These are phyloP conservation scores for Chaetomium cochliodes DNA, from an alignment of 495 filamentous ascomycete genomes.

Conservation along the genomic window DNA sequence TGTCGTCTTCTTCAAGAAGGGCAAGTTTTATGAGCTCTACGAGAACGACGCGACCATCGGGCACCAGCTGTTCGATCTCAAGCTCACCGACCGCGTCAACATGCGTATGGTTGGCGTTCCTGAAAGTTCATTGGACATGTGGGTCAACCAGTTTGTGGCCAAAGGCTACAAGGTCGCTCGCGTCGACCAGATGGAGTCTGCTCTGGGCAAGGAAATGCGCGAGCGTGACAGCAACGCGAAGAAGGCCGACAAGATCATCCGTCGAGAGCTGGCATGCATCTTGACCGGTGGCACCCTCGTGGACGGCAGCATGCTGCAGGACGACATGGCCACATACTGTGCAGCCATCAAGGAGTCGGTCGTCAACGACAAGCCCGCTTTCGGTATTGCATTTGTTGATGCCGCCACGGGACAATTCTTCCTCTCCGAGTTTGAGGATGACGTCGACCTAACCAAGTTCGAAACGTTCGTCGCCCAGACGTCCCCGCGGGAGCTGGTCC, in stretches of 20 bases:
- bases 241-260: conserved; percentile 87
- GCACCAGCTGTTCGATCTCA: conserved; percentile 94
- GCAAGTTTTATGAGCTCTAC: conserved; percentile 98
- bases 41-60: conserved; percentile 98
- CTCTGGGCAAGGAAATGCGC: conserved; percentile 96
- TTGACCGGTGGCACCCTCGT: conserved; percentile 90
- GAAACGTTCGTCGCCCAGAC: conserved; percentile 97
- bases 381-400: conserved; percentile 93
- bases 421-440: conserved; percentile 85
- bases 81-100: conserved; percentile 96
- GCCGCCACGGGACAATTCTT: conserved; percentile 96
- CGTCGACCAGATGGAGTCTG: conserved; percentile 94
- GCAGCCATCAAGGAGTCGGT: conserved; percentile 91
- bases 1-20: conserved; percentile 99
- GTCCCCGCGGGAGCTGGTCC: conserved; percentile 79
- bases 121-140: conserved; percentile 83
- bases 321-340: conserved; percentile 96
- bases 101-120: conserved; percentile 98
- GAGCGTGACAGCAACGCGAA: conserved; percentile 67
- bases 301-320: conserved; percentile 93
- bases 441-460: conserved; percentile 92
- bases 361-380: conserved; percentile 72
- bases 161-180: conserved; percentile 95
- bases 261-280: conserved; percentile 84
- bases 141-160: conserved; percentile 92